phyloP scores from a whole-genome alignment of 2,329 filamentous ascomycete species.

The Aspergillus tamarii region DNA sequence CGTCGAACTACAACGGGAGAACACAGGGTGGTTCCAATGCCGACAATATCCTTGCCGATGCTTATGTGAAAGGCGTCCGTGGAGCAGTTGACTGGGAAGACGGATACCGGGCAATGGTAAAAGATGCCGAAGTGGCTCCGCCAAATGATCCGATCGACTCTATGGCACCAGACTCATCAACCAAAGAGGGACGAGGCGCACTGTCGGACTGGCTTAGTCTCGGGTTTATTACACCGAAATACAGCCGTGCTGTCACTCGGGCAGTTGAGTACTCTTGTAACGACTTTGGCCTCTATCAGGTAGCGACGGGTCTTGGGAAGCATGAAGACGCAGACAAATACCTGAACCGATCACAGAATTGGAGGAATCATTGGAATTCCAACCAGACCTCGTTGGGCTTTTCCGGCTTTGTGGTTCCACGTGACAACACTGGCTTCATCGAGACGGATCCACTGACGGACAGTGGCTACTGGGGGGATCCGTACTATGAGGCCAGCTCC shows the following conservation, averaged over 20 bases:
- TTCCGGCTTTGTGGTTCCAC: conserved; percentile 68
- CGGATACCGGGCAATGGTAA: conserved; percentile 66
- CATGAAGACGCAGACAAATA: conserved; percentile 60
- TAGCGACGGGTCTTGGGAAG: conserved; percentile 62
- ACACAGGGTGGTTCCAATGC: conserved; percentile 72
- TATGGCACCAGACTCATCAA: conserved; percentile 60
- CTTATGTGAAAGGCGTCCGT: conserved; percentile 67
- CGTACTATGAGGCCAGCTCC: conserved; percentile 63
- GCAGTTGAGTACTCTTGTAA: conserved; percentile 71
- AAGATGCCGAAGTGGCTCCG: conserved; percentile 67
- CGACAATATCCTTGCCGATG: conserved; percentile 73
- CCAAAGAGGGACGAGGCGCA: conserved; percentile 69
- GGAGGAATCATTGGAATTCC: conserved; percentile 73
- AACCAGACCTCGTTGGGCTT: conserved; percentile 62
- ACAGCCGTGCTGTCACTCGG: conserved; percentile 63
- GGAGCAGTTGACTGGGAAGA: conserved; percentile 67
- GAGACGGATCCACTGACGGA: conserved; percentile 56
- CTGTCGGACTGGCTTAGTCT: conserved; percentile 68
- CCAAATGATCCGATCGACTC: conserved; percentile 61
- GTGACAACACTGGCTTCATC: conserved; percentile 55
- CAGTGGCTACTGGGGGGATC: conserved; percentile 66
- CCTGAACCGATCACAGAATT: conserved; percentile 65
- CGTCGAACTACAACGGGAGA: conserved; percentile 70
- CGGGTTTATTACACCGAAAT: conserved; percentile 68
- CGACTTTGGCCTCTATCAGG: conserved; percentile 68